Evolutionary conservation across 2,329 filamentous ascomycete genomes (phyloP), one percentile per base, ranked within the genome.

Genomic region (Aspergillus tanneri): DNA sequence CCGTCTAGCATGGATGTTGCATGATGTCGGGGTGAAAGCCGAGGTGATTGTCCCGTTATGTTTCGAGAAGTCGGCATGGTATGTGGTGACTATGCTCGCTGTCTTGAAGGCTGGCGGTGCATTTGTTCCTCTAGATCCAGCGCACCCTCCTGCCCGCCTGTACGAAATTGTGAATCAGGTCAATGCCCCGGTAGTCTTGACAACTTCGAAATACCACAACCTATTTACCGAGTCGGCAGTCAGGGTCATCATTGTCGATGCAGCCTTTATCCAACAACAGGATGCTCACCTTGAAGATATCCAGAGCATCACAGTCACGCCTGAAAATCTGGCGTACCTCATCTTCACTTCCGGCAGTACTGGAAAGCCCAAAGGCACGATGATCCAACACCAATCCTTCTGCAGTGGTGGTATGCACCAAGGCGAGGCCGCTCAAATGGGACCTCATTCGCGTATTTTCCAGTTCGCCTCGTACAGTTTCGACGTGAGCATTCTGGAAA

Each of bases 381-480:
- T 54, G 19, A 51, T 54, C 24, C 34, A 47, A 30, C 46, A 34
- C 37, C 46, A 27, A 14, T 28, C 28, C 19, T 51, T 40, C 23
- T 42, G 39, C 30, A 42, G 38, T 21, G 46, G 43, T 7, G 48
- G 54, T 5, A 44, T 43, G 11, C 55, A 55, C 12, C 53, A 53
- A 28, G 50, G 37, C 4, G n/a, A n/a, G 30, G 30, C 3, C 46
- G 81, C 23, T 69, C 73, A 18, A 63, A 69, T 1, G 64, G 72
- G 18, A 79, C 79, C 10, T 14, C n/a, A 11, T n/a, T 50, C 48
- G 4, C 62, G 66, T 10, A 61, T 58, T 8, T 52, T 70, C 25
- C 66, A 70, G 45, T 62, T 70, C 28, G 65, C 64, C 0, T 53
- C 61, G 2, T 67, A 63, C 47, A 68, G 58, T 25, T 71, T 72